These are phyloP conservation scores for Fusarium bulbicola DNA, from an alignment of 2,329 filamentous ascomycete genomes.

Conservation along the genomic window DNA sequence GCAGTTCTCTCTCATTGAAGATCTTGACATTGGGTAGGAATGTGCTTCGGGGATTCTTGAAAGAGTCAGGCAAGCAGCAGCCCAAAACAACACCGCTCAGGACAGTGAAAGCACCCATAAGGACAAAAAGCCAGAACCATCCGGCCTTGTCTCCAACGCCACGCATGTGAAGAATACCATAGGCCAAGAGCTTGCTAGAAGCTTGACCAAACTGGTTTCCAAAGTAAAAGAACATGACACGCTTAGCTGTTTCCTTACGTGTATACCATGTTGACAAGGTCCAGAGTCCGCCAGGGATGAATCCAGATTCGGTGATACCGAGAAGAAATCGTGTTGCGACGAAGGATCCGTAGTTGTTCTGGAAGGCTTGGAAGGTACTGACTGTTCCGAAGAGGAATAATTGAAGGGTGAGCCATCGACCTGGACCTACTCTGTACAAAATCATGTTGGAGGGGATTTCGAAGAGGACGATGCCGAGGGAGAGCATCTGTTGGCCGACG, in stretches of 20 bases:
- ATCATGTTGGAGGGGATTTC: constrained; percentile 53
- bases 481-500: constrained; percentile 60
- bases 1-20: constrained; percentile 52
- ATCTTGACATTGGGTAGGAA: constrained; percentile 48
- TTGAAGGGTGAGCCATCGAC: constrained; percentile 63
- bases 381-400: constrained; percentile 63
- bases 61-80: constrained; percentile 56
- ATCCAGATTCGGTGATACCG: constrained; percentile 63
- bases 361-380: constrained; percentile 64
- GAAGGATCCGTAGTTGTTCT: constrained; percentile 56
- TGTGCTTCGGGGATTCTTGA: constrained; percentile 53
- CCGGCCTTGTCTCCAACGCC: constrained; percentile 58
- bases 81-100: constrained; percentile 53
- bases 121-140: constrained; percentile 66
- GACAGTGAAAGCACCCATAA: constrained; percentile 64
- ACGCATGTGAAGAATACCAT: constrained; percentile 59
- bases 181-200: constrained; percentile 52
- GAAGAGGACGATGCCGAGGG: constrained; percentile 58
- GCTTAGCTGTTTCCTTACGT: constrained; percentile 59
- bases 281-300: constrained; percentile 62
- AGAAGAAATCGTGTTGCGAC: constrained; percentile 61
- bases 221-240: constrained; percentile 65
- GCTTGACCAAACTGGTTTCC: constrained; percentile 61
- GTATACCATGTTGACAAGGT: constrained; percentile 66
- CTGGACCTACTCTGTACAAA: constrained; percentile 51